Evolutionary conservation across 2,329 filamentous ascomycete species (phyloP).

Genomic region (Penicillium fuscoglaucum): DNA sequence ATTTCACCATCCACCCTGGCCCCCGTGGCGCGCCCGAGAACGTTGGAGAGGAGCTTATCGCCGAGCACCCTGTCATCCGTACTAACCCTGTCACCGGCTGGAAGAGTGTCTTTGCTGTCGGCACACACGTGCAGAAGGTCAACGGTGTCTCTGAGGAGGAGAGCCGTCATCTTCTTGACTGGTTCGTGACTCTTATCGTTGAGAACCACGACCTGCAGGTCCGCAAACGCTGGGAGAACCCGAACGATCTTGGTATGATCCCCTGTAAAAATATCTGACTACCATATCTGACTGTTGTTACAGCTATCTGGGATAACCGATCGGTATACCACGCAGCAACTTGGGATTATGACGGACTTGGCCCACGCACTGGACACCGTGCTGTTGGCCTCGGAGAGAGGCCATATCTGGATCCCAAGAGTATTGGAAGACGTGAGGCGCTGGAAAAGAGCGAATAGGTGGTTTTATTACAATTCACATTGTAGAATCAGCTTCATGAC

Average conservation of each 20-base stretch:
- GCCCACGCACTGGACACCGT: constrained; percentile 52
- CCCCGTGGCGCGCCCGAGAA: constrained; percentile 57
- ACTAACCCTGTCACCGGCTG: constrained; percentile 54
- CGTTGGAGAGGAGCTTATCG: constrained; percentile 52
- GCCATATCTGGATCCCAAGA: constrained; percentile 54
- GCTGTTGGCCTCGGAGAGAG: constrained; percentile 57
- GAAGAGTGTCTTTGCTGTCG: constrained; percentile 40
- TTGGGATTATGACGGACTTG: constrained; percentile 51
- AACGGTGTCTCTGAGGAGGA: constrained; percentile 37
- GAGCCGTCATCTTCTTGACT: constrained; percentile 34
- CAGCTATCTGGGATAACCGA: constrained; percentile 55
- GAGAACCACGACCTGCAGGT: constrained; percentile 48
- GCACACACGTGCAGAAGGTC: constrained; percentile 33
- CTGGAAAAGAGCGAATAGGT: constrained; percentile 11
- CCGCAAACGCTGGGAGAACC: constrained; percentile 38
- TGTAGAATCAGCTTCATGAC: background rate
- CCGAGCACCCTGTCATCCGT: constrained; percentile 48
- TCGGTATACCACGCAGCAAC: constrained; percentile 58
- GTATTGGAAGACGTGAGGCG: constrained; percentile 32
- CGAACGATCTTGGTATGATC: constrained; percentile 43
- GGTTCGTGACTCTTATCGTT: constrained; percentile 39
- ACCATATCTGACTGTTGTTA: background rate
- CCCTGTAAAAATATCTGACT: background rate
- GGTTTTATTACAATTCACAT: background rate
- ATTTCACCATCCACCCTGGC: constrained; percentile 30